These are phyloP conservation scores for Pistacia atlantica DNA, from an alignment of 345 rosid genomes.

Conservation along the genomic window DNA sequence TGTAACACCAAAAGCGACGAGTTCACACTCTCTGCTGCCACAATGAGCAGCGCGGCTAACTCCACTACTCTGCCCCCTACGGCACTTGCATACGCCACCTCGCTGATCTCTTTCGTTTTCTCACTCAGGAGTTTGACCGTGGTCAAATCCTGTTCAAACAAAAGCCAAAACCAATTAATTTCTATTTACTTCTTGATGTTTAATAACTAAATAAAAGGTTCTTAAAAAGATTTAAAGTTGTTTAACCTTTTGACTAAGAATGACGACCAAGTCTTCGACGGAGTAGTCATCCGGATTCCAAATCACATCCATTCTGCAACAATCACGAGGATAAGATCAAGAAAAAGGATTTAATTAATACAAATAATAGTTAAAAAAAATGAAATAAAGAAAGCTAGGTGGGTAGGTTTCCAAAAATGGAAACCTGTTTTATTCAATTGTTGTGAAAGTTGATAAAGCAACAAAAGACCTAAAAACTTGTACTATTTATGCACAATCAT, in stretches of 20 bases:
- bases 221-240: too few relatives aligned
- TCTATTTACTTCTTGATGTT: background rate
- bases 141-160: constrained; percentile 47
- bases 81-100: constrained; percentile 57
- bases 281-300: constrained; percentile 68
- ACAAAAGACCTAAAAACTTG: constrained; percentile 14
- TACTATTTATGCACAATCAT: background rate
- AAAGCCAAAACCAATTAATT: background rate
- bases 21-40: constrained; percentile 55
- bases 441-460: background rate
- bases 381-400: constrained; percentile 18
- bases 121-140: constrained; percentile 57
- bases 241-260: constrained; percentile 62
- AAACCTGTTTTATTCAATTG: constrained; percentile 2
- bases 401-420: constrained; percentile 29
- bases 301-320: constrained; percentile 49
- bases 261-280: constrained; percentile 52
- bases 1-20: constrained; percentile 37
- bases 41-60: constrained; percentile 54
- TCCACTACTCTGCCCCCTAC: constrained; percentile 53
- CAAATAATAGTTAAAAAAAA: background rate
- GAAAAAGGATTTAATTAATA: background rate
- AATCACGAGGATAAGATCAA: background rate
- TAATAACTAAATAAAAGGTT: too few relatives aligned
- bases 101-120: constrained; percentile 53